Evolutionary conservation across 495 filamentous ascomycete species (phyloP), one percentile per base, ranked within the genome.

Genomic region (Cryomyces minteri): DNA sequence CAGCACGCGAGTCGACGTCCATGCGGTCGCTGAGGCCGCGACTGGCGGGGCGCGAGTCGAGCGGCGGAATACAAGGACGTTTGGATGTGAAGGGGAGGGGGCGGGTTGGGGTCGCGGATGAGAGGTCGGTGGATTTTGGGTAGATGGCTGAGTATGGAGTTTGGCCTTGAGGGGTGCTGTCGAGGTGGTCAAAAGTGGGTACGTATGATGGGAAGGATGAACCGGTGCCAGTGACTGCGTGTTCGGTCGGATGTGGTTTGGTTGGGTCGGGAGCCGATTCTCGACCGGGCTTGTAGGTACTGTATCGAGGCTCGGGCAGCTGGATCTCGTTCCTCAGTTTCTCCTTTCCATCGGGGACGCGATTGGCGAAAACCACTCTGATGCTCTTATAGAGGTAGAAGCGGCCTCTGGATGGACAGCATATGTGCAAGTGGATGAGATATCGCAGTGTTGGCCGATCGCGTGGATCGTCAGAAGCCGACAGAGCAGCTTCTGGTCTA

Each of bases 261-360:
- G 51, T 29, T 11, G 29, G 5, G 8, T 43, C 42, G 8, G 39
- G 39, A 5, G 50, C n/a, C n/a, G 25, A 11, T 12, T 12, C 38
- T 32, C 64, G 62, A 14, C 67, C 68, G 0, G 84, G 72, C 60
- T 84, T 94, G 64, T 94, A 99, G 9, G 79, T 67, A 48, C 76
- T 81, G 55, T 83, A 99, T 33, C 80, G 73, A 39, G 90, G 90
- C 47, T 94, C 84, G 0, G 92, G 88, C 42, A 81, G 67, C 43
- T 92, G 82, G 31, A 88, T 82, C 57, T 99, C 90, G 56, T 92
- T 95, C 6, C 80, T 76, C 37, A 99, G 68, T 46, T 77, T 84
- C 64, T 96, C 90, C 57, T 96, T 95, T 30, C 87, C 90, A 56
- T 99, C 90, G 0, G 92, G 90, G 4, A 95, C 92, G 30, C 90